Base-by-base conservation (phyloP, 2,329 filamentous ascomycete genomes). In the Coniella vitis region DNA sequence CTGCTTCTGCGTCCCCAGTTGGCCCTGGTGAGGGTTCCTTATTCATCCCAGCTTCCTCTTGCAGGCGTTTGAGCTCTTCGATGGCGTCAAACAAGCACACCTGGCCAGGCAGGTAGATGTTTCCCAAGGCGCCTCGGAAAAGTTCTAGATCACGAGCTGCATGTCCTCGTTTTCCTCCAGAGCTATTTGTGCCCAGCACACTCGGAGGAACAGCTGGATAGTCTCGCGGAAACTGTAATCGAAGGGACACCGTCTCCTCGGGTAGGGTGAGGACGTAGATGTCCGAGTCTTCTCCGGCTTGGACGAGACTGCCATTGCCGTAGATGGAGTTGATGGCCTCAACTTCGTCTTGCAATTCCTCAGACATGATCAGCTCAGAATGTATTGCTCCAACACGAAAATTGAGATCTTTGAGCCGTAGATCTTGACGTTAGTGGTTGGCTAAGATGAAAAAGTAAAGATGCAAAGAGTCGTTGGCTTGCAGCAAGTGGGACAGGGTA, bases 71-170 rank as follows among this genome's bases (percentile, higher is more conserved):
- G 55, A 86, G 69, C 60, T 87, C 84, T 60, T 95, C 90, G 34
- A 96, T 76, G n/a, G 94, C 76, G 62, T 96, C 91, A 60, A 90
- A 98, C 3, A 98, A 70, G 60, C 90, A 96, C 19, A 95, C 89
- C 45, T 81, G 76, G 0, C 89, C 90, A 0, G 81, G 77, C 45
- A 77, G 74, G 64, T 84, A 95, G 4, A 87, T 76, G n/a, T 73
- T 70, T 1, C 71, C 73, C 29, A 96, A 68, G 0, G 84, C 82
- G 32, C 81, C 72, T 25, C 82, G 73, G 49, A 93, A 83, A 2
- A 87, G 67, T 2, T 78, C 76, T n/a, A 90, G 73, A 43, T 89
- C 78, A 45, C 80, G 73, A 44, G 79, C 81, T 2, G 88, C 89
- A 53, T 86, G 81, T 34, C 90, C 88, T 59, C 81, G 81, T 43